Evolutionary conservation across 768 basidiomycete species (phyloP).

Genomic region (Termitomyces sp.): DNA sequence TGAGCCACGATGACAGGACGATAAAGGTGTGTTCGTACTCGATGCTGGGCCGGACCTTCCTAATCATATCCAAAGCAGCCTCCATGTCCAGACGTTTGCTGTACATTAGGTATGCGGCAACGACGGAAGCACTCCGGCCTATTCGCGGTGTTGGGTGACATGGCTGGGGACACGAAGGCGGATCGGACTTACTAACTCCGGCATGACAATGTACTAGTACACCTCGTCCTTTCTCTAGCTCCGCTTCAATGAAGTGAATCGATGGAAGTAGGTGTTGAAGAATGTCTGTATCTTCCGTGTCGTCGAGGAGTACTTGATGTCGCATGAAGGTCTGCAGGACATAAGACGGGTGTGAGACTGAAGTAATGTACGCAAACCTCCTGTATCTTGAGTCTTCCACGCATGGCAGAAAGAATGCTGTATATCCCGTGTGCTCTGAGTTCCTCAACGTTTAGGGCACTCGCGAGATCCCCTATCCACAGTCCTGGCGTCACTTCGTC

Average conservation of each 20-base stretch:
- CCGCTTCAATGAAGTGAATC: slow-evolving; percentile 78
- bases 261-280: slow-evolving; percentile 73
- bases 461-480: slow-evolving; percentile 81
- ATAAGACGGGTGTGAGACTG: background rate
- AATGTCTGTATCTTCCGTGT: slow-evolving; percentile 71
- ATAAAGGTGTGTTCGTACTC: slow-evolving; percentile 38
- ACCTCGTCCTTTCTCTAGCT: slow-evolving; percentile 68
- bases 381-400: slow-evolving; percentile 58
- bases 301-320: slow-evolving; percentile 75
- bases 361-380: slow-evolving; percentile 39
- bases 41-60: slow-evolving; percentile 56
- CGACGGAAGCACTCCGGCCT: slow-evolving; percentile 84
- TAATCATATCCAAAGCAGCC: slow-evolving; percentile 65
- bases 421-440: slow-evolving; percentile 71
- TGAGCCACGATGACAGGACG: background rate
- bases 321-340: slow-evolving; percentile 65
- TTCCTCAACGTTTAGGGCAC: slow-evolving; percentile 55
- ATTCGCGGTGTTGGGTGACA: slow-evolving; percentile 2
- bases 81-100: slow-evolving; percentile 49
- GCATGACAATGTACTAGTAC: slow-evolving; percentile 91
- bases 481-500: slow-evolving; percentile 75
- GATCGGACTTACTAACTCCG: slow-evolving; percentile 65
- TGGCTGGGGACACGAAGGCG: background rate
- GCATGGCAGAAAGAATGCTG: slow-evolving; percentile 70
- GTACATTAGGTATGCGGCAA: slow-evolving; percentile 88